These are phyloP conservation scores for Rhizoclosmatium sp. DNA, from an alignment of 192 early-diverging fungal species.

Conservation along the genomic window DNA sequence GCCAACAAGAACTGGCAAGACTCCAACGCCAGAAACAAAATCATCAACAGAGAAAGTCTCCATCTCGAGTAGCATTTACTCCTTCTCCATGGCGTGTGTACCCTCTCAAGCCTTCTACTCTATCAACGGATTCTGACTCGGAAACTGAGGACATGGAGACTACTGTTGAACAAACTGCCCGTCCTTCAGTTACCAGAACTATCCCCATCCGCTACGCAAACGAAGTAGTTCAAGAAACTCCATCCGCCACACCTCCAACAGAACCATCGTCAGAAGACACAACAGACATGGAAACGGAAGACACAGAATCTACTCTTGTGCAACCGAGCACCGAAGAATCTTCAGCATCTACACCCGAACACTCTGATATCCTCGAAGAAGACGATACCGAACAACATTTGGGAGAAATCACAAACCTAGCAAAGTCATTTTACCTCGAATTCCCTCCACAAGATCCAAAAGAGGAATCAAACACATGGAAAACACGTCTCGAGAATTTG, in stretches of 20 bases:
- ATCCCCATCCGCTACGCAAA: background rate
- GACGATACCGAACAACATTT: too few species aligned
- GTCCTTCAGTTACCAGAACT: background rate
- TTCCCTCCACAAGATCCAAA: too few species aligned
- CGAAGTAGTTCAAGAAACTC: background rate
- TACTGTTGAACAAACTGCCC: background rate
- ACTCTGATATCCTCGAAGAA: too few species aligned
- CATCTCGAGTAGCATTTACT: background rate
- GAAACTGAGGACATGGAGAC: background rate
- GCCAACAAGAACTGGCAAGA: background rate
- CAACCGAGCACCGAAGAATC: too few species aligned
- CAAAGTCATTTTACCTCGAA: too few species aligned
- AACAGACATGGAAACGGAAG: too few species aligned
- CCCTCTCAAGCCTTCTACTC: background rate
- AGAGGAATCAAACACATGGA: background rate
- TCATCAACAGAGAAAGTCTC: background rate
- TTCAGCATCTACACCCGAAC: too few species aligned
- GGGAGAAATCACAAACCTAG: too few species aligned
- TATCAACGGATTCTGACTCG: background rate
- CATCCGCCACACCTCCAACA: too few species aligned
- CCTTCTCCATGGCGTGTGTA: background rate
- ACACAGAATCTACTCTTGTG: too few species aligned
- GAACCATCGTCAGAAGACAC: too few species aligned
- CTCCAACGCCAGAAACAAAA: background rate
- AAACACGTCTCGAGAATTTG: background rate